A percentile compares a stretch with the other conserved stretches of the same genome.
Conservation (phyloP, 2,329 filamentous ascomycete genomes). For the Alternaria panax region DNA sequence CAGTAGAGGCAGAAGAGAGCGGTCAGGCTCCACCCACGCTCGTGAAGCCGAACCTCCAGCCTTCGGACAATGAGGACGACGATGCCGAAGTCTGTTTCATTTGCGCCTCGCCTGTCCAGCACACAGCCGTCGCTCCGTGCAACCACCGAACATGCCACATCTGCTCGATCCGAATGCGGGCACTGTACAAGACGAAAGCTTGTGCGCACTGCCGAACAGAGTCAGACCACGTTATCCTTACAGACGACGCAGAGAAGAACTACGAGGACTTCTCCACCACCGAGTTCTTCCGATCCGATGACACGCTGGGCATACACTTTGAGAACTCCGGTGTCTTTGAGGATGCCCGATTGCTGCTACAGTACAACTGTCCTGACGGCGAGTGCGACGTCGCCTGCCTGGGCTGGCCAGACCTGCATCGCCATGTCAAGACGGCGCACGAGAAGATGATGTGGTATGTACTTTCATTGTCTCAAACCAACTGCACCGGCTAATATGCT, state of each 20-base stretch:
- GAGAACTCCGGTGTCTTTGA: constrained; percentile 88
- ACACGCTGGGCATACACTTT: constrained; percentile 90
- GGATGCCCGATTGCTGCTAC: constrained; percentile 84
- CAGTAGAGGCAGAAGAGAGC: constrained; percentile 16
- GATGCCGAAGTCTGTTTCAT: constrained; percentile 90
- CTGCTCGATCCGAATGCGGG: constrained; percentile 87
- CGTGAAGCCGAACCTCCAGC: constrained; percentile 8
- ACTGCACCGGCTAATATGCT: constrained; percentile 10
- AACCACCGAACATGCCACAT: constrained; percentile 98
- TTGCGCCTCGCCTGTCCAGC: constrained; percentile 87
- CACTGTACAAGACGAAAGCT: constrained; percentile 93
- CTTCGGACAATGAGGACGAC: constrained; percentile 41
- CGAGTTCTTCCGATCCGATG: constrained; percentile 81
- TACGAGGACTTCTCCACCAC: constrained; percentile 80
- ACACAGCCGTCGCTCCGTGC: constrained; percentile 89
- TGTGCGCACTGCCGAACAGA: constrained; percentile 92
- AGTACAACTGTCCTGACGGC: constrained; percentile 92
- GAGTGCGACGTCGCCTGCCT: constrained; percentile 86
- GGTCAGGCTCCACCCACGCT: constrained; percentile 7
- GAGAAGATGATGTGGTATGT: constrained; percentile 81
- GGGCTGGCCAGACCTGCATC: constrained; percentile 78
- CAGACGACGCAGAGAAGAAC: constrained; percentile 79
- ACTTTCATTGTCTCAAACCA: neutral
- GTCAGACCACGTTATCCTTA: constrained; percentile 88
- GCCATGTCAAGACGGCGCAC: constrained; percentile 83